Percentiles rank a stretch among this genome's conserved stretches.
Conservation (phyloP, 1,284 basidiomycete species). For the Cryptococcus hybrid region DNA sequence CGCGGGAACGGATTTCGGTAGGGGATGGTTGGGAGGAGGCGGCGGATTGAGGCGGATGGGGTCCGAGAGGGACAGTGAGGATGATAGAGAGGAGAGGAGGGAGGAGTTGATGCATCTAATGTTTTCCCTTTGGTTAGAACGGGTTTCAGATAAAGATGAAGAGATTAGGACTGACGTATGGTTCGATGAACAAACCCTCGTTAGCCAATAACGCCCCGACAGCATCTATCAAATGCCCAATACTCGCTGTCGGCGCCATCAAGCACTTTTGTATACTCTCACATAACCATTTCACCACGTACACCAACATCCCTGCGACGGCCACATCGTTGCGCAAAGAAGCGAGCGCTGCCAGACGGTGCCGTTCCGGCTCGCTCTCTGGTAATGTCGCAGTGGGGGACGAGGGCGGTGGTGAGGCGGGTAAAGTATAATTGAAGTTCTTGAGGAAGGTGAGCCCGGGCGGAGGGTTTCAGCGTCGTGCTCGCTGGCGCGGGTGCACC, state of each 20-base stretch:
- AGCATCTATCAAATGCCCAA: conserved; percentile 78
- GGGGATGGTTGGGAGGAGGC: conserved; percentile 48
- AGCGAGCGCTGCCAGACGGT: conserved; percentile 82
- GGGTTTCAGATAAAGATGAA: too few relatives aligned
- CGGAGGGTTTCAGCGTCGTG: conserved; percentile 47
- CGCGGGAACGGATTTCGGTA: conserved; percentile 65
- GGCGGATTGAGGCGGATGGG: conserved; percentile 36
- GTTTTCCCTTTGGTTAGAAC: background rate
- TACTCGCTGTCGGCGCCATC: conserved; percentile 59
- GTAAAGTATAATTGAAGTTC: conserved; percentile 96
- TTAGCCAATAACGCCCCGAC: conserved; percentile 80
- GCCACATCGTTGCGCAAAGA: conserved; percentile 88
- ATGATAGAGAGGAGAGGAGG: conserved; percentile 89
- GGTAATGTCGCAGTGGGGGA: conserved; percentile 47
- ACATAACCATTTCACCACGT: conserved; percentile 91
- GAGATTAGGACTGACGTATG: conserved; percentile 69
- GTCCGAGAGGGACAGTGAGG: conserved; percentile 72
- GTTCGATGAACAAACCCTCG: conserved; percentile 87
- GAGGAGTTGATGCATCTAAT: conserved; percentile 90
- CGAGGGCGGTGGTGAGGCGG: conserved; percentile 79
- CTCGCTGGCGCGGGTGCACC: conserved; percentile 28
- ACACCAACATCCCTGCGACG: conserved; percentile 89
- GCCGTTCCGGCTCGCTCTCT: conserved; percentile 49
- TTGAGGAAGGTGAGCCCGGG: conserved; percentile 89
- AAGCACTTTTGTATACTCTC: conserved; percentile 70